phyloP scores from a whole-genome alignment of 305 asterid genomes.

The Rubia peregrina region DNA sequence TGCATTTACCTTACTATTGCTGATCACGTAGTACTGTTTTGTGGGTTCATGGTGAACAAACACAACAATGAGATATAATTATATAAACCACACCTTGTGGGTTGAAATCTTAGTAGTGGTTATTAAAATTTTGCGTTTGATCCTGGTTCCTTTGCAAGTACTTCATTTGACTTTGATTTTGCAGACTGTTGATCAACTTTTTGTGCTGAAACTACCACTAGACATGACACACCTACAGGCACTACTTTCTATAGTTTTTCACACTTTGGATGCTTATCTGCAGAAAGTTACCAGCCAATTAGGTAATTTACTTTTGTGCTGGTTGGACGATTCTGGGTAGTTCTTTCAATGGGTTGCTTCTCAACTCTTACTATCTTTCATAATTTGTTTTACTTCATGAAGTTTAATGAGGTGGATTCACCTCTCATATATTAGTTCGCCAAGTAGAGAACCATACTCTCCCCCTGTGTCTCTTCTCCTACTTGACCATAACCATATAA shows the following conservation, averaged over 20 bases:
- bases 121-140: not conserved
- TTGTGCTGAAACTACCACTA: constrained; percentile 75
- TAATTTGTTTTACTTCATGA: not conserved
- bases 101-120: not conserved
- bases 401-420: not conserved
- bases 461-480: not conserved
- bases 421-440: not conserved
- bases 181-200: constrained; percentile 96
- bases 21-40: not conserved
- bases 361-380: not conserved
- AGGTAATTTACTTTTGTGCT: constrained; percentile 37
- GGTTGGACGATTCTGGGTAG: not conserved
- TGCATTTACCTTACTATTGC: not conserved
- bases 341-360: not conserved
- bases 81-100: not conserved
- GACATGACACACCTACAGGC: constrained; percentile 97
- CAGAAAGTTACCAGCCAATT: constrained; percentile 59
- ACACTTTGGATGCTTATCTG: constrained; percentile 82
- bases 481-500: not conserved
- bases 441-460: not conserved
- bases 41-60: not conserved
- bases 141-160: constrained; percentile 19
- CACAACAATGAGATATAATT: not conserved
- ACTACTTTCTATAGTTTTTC: constrained; percentile 77
- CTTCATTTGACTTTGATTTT: constrained; percentile 26